Conservation (phyloP, 495 filamentous ascomycete genomes). For the Terfezia boudieri region DNA sequence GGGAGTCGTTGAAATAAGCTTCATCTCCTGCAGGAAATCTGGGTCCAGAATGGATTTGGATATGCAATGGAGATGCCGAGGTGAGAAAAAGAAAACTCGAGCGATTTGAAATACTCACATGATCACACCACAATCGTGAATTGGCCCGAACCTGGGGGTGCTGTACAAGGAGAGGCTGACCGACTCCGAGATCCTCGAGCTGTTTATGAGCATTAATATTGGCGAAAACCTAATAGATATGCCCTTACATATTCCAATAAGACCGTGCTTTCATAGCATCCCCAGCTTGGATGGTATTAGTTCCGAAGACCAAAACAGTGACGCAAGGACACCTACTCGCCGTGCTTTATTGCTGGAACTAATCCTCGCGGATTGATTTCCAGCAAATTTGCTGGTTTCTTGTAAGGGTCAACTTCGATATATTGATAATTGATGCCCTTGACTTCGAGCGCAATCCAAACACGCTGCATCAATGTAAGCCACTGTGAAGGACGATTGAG, state of each 20-base stretch:
- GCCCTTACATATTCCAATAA: conserved; percentile 63
- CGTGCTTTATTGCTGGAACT: conserved; percentile 63
- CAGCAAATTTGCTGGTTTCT: conserved; percentile 53
- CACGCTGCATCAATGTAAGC: conserved; percentile 63
- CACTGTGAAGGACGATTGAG: not conserved
- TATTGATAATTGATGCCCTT: conserved; percentile 77
- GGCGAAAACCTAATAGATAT: not conserved
- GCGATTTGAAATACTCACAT: conserved; percentile 30
- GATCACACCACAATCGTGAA: conserved; percentile 70
- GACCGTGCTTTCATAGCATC: conserved; percentile 66
- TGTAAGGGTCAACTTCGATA: conserved; percentile 73
- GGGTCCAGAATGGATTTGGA: too few species aligned
- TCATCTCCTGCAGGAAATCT: not conserved
- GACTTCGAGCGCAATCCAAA: conserved; percentile 86
- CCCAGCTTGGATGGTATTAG: conserved; percentile 30
- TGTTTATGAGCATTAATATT: not conserved
- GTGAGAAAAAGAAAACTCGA: too few species aligned
- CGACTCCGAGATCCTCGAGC: conserved; percentile 55
- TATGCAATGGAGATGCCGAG: too few species aligned
- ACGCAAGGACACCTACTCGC: conserved; percentile 25
- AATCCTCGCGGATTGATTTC: conserved; percentile 77
- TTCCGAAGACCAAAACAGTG: not conserved
- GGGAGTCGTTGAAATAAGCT: not conserved
- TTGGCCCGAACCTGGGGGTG: conserved; percentile 51
- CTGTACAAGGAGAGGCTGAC: conserved; percentile 37